phyloP scores from a whole-genome alignment of 2,329 filamentous ascomycete species.

The Plectosphaerella sp. region DNA sequence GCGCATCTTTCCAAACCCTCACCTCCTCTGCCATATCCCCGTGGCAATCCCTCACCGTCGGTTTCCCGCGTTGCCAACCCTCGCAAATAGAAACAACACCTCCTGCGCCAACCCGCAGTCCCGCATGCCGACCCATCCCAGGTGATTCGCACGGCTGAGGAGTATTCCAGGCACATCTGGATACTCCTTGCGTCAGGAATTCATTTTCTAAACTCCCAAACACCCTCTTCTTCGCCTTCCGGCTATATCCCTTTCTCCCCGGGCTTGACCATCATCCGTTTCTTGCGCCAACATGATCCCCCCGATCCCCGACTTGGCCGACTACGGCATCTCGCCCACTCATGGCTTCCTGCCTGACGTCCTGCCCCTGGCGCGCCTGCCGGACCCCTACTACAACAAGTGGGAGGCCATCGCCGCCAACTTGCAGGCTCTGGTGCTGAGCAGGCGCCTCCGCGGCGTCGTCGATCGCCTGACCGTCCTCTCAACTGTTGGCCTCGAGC shows the following conservation, averaged over 20 bases:
- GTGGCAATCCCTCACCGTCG: no score
- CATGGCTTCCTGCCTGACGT: slow-evolving; percentile 87
- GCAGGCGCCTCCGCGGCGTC: slow-evolving; percentile 73
- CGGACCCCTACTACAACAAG: slow-evolving; percentile 87
- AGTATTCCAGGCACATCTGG: slow-evolving; percentile 56
- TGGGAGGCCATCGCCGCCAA: slow-evolving; percentile 89
- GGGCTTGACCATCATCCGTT: no score
- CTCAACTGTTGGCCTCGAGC: slow-evolving; percentile 74
- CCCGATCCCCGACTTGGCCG: slow-evolving; percentile 58
- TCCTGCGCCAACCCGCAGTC: neutral
- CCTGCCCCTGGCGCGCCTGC: slow-evolving; percentile 72
- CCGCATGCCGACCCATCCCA: neutral
- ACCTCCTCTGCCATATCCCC: no score
- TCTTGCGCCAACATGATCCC: slow-evolving; percentile 43
- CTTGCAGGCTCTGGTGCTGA: slow-evolving; percentile 81
- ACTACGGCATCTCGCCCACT: slow-evolving; percentile 74
- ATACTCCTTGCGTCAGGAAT: slow-evolving; percentile 61
- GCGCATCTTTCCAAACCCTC: no score
- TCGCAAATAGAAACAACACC: neutral
- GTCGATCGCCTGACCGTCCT: slow-evolving; percentile 80
- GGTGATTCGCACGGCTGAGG: slow-evolving; percentile 52
- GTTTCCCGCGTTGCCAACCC: neutral
- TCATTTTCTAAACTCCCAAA: slow-evolving; percentile 6
- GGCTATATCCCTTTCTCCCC: neutral
- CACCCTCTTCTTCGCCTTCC: neutral